Conservation (phyloP, 805 yeast species). For the Candida odintsovae region DNA sequence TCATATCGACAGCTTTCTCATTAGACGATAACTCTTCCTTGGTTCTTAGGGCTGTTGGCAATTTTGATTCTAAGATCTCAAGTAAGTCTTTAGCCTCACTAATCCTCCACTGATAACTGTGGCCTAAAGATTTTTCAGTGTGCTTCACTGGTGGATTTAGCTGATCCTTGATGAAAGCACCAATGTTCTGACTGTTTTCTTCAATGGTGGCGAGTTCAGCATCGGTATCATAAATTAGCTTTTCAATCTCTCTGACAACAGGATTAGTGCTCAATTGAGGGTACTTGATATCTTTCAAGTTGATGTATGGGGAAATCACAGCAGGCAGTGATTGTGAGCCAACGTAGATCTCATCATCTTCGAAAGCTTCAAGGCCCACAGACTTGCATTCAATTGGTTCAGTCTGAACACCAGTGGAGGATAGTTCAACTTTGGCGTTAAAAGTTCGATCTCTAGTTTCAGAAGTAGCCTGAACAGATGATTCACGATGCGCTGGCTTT, state of each 20-base stretch:
- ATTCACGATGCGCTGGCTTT: neutral
- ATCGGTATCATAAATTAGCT: constrained; percentile 21
- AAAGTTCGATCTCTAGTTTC: constrained; percentile 1
- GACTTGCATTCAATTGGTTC: constrained; percentile 5
- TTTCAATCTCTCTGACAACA: constrained; percentile 13
- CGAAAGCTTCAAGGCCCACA: constrained; percentile 22
- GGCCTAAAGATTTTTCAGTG: constrained; percentile 22
- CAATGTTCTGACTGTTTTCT: constrained; percentile 25
- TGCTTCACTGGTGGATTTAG: constrained; percentile 21
- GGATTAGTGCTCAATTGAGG: constrained; percentile 17
- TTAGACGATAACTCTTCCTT: constrained; percentile 3
- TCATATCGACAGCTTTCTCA: neutral
- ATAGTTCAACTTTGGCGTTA: constrained; percentile 1
- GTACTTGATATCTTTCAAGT: constrained; percentile 16
- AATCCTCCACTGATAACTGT: constrained; percentile 34
- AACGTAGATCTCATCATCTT: constrained; percentile 27
- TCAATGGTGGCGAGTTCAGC: constrained; percentile 29
- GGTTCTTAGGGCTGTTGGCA: neutral
- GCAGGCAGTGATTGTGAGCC: constrained; percentile 20
- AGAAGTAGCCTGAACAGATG: neutral
- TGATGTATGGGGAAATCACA: constrained; percentile 12
- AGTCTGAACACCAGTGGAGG: constrained; percentile 11
- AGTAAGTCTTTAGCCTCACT: constrained; percentile 21
- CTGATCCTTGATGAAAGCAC: constrained; percentile 29
- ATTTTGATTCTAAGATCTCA: constrained; percentile 2